Evolutionary conservation across 2,329 filamentous ascomycete genomes (phyloP), one percentile per base, ranked within the genome.

Genomic region (Trichoderma harzianum): DNA sequence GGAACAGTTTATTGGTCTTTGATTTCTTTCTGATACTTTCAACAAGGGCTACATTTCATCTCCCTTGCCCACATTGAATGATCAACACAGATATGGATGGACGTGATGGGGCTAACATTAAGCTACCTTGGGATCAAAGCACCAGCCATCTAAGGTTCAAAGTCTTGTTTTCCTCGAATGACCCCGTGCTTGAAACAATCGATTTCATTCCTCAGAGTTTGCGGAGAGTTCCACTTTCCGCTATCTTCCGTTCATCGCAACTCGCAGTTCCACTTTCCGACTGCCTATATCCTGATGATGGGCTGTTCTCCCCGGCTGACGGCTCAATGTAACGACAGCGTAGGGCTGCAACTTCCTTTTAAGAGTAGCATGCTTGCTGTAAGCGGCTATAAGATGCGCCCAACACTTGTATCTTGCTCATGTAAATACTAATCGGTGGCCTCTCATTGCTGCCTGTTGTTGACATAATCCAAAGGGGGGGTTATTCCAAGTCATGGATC

Each of bases 1-100:
- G 1, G 2, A 12, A 12, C 1, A n/a, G 1, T 24, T 21, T 51
- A 12, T 11, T 14, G 0, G 3, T 51, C 43, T 12, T 51, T 6
- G 5, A 7, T 24, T 12, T 53, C 2, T 24, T 24, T 14, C n/a
- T 53, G n/a, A 24, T 24, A 14, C 5, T 24, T 53, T 5, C 47
- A 53, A 14, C 2, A 12, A 3, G 21, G 11, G 21, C 21, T 51
- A 12, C n/a, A 12, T 11, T 21, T 14, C 47, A 53, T 24, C 10
- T 24, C 1, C 47, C 21, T 53, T 53, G 47, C 21, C 47, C 21
- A 3, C 47, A 53, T 53, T 21, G 47, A 53, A 14, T 53, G 47
- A 14, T 53, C 47, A 53, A 53, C 47, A 53, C 21, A 24, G 11
- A 14, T 14, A 1, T 53, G 47, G 43, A 51, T 51, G 43, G 47